These are phyloP conservation scores for Conoideocrella luteorostrata DNA, from an alignment of 2,329 filamentous ascomycete species.

Conservation along the genomic window DNA sequence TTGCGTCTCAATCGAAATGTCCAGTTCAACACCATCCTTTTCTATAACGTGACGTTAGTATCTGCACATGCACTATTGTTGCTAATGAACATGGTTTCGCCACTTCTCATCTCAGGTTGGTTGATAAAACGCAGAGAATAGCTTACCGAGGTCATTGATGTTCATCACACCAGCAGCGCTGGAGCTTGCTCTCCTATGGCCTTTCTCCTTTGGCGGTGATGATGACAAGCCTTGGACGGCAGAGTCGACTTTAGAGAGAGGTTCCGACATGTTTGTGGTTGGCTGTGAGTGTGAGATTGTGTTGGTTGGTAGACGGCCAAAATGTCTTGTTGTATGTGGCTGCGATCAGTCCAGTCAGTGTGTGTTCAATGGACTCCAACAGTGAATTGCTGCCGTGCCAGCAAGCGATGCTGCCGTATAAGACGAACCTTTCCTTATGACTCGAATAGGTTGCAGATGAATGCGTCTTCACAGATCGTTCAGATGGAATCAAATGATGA, in stretches of 20 bases:
- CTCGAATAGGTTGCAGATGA: neutral
- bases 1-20: slow-evolving; percentile 77
- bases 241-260: slow-evolving; percentile 85
- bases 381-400: neutral
- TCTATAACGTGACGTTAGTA: slow-evolving; percentile 41
- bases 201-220: slow-evolving; percentile 60
- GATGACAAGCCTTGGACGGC: slow-evolving; percentile 73
- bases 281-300: neutral
- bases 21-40: slow-evolving; percentile 62
- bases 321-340: too few relatives aligned
- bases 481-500: slow-evolving; percentile 9
- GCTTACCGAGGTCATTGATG: slow-evolving; percentile 78
- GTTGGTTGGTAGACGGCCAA: too few relatives aligned
- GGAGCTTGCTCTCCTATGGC: slow-evolving; percentile 66
- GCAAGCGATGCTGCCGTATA: neutral
- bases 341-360: too few relatives aligned
- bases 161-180: slow-evolving; percentile 61
- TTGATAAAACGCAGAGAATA: neutral
- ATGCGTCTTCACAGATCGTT: slow-evolving; percentile 13
- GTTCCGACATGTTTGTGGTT: slow-evolving; percentile 34
- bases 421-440: slow-evolving; percentile 9
- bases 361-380: neutral
- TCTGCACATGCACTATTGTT: neutral
- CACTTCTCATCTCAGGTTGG: neutral
- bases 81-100: too few relatives aligned